Base-by-base conservation (phyloP, 208 protist genomes). In the Wallacemonas collosoma region DNA sequence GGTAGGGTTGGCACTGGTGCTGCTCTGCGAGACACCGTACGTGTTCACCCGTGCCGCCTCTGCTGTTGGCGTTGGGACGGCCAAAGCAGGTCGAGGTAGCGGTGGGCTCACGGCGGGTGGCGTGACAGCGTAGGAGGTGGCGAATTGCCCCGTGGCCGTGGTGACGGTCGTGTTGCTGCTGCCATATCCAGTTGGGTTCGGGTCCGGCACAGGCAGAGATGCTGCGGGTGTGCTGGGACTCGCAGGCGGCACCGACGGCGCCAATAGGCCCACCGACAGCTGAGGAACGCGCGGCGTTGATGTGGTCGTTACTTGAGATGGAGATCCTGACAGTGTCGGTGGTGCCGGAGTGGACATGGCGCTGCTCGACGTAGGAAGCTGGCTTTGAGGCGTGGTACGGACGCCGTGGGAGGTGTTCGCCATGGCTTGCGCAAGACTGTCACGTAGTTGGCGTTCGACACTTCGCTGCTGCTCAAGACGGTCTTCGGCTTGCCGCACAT, bases 401-500 rank as follows among this genome's bases (percentile, higher is more conserved):
- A 26, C 26, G 26, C 26, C 26, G 26, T 35, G 17, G 57, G 15
- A 6, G 44, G 41, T 0, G 54, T 9, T 11, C 38, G 47, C 61
- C 14, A 1, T 50, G 7, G 38, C 60, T 51, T 47, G 65, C 58
- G 51, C 64, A 4, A 71, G 40, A 2, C 15, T 9, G 63, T 56
- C 60, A n/a, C 71, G 71, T 45, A 75, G 63, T 45, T 63, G 38
- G 12, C 36, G 51, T 55, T 75, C 67, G 12, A 60, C 48, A 17
- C 40, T 11, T 0, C 62, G 55, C 45, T 75, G 62, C 1, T 50
- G 57, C 15, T 69, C 38, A 47, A 72, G 41, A 35, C 50, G 60
- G 40, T 76, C 62, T 6, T 87, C 89, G 36, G 87, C 65, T 55
- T 86, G 73, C 15, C 64, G 63, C 50, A 93, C 63, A 55, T 95